Base-by-base conservation (phyloP, 139 green algal genomes). In the Mesotaenium endlicherianum region DNA sequence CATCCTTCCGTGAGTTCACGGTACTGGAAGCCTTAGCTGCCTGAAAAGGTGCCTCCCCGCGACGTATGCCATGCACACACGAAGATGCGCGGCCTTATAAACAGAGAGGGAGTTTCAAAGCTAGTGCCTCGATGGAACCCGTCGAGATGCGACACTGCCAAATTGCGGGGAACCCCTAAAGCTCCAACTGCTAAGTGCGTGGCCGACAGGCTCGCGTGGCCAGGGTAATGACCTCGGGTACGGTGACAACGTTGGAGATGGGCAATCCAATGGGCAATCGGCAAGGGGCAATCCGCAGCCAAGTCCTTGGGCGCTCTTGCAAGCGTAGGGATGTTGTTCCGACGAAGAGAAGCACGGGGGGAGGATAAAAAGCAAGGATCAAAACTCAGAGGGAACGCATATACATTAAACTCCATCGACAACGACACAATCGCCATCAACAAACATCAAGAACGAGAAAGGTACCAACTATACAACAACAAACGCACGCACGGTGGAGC, bases 41-140 rank as follows among this genome's bases (percentile, higher is more conserved):
- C 50, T 26, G 50, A 64, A 64, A 64, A 26, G 50, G 50, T 64
- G 91, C 93, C 90, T 93, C 92, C 95, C 95, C 91, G 11, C 14
- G 20, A 34, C 43, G 14, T 77, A 26, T 77, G 41, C 30, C 30
- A 17, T 30, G 43, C 17, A 53, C 41, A 77, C 69, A 31, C 17
- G 41, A 77, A 59, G 16, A n/a, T 69, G 57, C 14, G 57, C 57
- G 57, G 57, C 57, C 57, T 31, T 31, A 31, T 69, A 59, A 77
- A 77, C 41, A 77, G 8, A 55, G 69, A 77, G 20, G 20, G 16
- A 26, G 11, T 36, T 55, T 59, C 58, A 77, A 77, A 77, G 30
- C 69, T 77, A 77, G 69, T 77, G 30, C 30, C 17, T 59, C 30
- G 41, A 77, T 55, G 41, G 57, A 39, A 39, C 30, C 57, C 57